Evolutionary conservation across 1,284 basidiomycete species (phyloP).

Genomic region (Gastroboletus turbinatus): DNA sequence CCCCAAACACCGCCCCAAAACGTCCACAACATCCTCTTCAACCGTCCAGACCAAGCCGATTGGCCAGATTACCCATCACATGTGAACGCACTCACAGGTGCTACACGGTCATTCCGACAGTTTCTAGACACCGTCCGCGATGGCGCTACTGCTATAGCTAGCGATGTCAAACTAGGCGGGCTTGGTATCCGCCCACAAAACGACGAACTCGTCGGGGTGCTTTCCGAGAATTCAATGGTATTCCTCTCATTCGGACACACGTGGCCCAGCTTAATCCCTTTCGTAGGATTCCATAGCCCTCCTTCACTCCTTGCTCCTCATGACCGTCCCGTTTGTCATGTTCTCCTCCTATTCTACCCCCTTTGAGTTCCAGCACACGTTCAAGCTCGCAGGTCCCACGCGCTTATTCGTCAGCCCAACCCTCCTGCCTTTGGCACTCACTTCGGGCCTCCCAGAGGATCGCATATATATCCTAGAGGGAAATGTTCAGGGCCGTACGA

Average conservation of each 20-base stretch:
- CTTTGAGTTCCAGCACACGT: constrained; percentile 61
- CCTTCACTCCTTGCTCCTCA: constrained; percentile 53
- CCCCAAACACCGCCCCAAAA: constrained; percentile 49
- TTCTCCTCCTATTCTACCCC: constrained; percentile 66
- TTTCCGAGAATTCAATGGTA: constrained; percentile 69
- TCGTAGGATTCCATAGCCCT: constrained; percentile 63
- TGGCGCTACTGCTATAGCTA: constrained; percentile 56
- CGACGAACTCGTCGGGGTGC: constrained; percentile 62
- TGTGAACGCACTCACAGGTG: constrained; percentile 56
- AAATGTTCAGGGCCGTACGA: constrained; percentile 37
- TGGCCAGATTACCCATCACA: constrained; percentile 57
- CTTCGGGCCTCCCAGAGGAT: constrained; percentile 50
- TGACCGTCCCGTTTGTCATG: constrained; percentile 60
- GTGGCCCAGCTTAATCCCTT: neutral
- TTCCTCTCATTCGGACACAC: constrained; percentile 9
- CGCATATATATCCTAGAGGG: constrained; percentile 58
- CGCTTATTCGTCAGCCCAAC: constrained; percentile 61
- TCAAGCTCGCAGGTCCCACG: constrained; percentile 54
- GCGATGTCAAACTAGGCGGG: constrained; percentile 48
- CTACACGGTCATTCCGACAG: constrained; percentile 45
- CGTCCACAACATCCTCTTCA: constrained; percentile 55
- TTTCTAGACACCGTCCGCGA: constrained; percentile 52
- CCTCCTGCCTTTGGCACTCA: constrained; percentile 48
- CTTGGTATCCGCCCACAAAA: constrained; percentile 48
- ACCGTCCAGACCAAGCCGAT: constrained; percentile 47